These are phyloP conservation scores for Nephelium lappaceum DNA, from an alignment of 345 rosid species.

Conservation along the genomic window DNA sequence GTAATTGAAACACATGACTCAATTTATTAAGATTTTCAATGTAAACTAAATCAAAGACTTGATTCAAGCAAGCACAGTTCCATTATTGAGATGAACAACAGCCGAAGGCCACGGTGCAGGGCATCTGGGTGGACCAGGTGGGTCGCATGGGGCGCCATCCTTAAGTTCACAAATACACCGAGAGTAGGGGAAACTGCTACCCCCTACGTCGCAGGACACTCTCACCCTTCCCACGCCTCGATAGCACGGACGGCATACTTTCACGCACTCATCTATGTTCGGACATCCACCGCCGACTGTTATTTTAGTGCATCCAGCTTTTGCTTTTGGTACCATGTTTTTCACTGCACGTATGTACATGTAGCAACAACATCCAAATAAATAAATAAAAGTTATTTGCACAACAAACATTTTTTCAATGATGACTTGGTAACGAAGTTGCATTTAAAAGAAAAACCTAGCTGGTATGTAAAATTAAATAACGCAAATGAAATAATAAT, in stretches of 20 bases:
- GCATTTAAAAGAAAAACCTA: too few relatives aligned
- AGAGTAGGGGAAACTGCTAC: slow-evolving; percentile 30
- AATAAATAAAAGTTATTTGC: too few relatives aligned
- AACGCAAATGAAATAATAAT: too few relatives aligned
- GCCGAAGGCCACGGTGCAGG: slow-evolving; percentile 15
- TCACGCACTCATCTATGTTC: slow-evolving; percentile 5
- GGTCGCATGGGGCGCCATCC: slow-evolving; percentile 35
- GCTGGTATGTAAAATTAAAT: too few relatives aligned
- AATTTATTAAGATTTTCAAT: too few relatives aligned
- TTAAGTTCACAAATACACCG: slow-evolving; percentile 28
- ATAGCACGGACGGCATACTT: slow-evolving; percentile 30
- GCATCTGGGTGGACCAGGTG: slow-evolving; percentile 28
- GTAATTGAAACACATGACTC: too few relatives aligned
- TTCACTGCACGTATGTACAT: background rate
- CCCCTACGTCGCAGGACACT: slow-evolving; percentile 17
- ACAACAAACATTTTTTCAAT: too few relatives aligned
- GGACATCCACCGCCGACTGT: slow-evolving; percentile 40
- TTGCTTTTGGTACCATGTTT: slow-evolving; percentile 12
- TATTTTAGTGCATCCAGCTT: slow-evolving; percentile 19
- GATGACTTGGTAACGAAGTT: too few relatives aligned
- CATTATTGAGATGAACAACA: background rate
- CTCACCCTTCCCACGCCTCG: slow-evolving; percentile 24
- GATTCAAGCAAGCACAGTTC: background rate
- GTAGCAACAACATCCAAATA: background rate
- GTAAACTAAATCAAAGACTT: background rate